Evolutionary conservation across 2,329 filamentous ascomycete genomes (phyloP), one percentile per base, ranked within the genome.

Genomic region (Elsinoe australis): DNA sequence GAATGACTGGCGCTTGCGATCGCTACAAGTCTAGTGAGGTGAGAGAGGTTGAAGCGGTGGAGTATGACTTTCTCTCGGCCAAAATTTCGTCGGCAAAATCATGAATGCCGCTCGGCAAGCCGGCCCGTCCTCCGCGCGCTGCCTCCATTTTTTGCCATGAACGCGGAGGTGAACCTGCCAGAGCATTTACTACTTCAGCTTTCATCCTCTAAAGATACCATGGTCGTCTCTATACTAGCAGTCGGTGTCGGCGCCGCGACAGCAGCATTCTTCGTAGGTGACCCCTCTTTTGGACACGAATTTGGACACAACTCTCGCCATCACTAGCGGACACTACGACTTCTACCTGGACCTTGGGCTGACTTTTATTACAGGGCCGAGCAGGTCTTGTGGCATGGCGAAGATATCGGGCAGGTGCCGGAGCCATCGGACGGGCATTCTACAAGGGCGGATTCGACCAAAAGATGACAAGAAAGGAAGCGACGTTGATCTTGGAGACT

Each of bases 391-490:
- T 96, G 60, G 92, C 92, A 58, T 79, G 89, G 67, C 82, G 89
- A 54, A 80, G 87, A 60, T 94, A 84, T 52, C 78, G 85, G 53
- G 85, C 85, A 54, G 83, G 83, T 51, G 70, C 84, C 56, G 39
- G 39, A 29, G 82, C 85, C 28, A 72, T 95, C 58, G 92, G 92
- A 59, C 88, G 89, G 67, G 82, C 88, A 33, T 98, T 88, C 64
- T 96, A 95, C 76, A 98, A 96, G 70, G 92, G 92, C 57, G 92
- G 92, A n/a, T 98, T 98, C 64, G 92, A 98, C 71, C 75, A 81
- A 52, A 85, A 84, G 68, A 98, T 98, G 90, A 95, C 81, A 66
- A 80, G 84, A 66, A 82, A 84, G 65, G 92, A 98, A 70, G 92
- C 92, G 17, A 77, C 88, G 3, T 71, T 98, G 58, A 95, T 98